Evolutionary conservation across 2,329 filamentous ascomycete genomes (phyloP), one percentile per base, ranked within the genome.

Genomic region (Fusarium sp.): DNA sequence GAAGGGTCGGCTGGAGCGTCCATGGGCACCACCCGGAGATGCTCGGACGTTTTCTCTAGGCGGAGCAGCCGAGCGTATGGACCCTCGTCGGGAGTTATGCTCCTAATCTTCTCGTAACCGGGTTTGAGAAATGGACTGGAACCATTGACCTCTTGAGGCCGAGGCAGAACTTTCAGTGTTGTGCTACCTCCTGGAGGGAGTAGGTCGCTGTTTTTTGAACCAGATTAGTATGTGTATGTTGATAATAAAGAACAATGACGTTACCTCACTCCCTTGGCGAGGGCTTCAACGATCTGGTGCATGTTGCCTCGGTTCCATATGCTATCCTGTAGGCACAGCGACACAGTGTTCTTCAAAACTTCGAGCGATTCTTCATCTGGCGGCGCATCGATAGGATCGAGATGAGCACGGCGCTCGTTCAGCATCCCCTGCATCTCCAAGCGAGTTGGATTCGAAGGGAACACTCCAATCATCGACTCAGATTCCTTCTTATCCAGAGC

Each of bases 261-360:
- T 35, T 56, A 62, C 57, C 61, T 37, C 6, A 66, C 31, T 35
- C 45, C 57, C 2, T 54, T 24, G 6, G 57, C 50, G 10, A 66
- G 64, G 14, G 45, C 57, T 1, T 64, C 29, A 6, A 64, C 31
- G 31, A 67, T 64, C 13, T 64, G 33, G 16, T 67, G 31, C 6
- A 67, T 63, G 41, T 37, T 57, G 7, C 58, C 65, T 35, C 65
- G 65, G 3, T 27, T 13, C 58, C 33, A 57, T 7, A 67, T 31
- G 4, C 35, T 57, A 5, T 67, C 65, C 20, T 48, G 48, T 5
- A 64, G 22, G 48, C 65, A 67, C 7, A 67, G 37, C 24, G 65
- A 41, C 6, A 37, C 48, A 4, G 48, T 57, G 24, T 52, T 29
- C 24, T 37, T n/a, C 10, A 67, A 43, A 1, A 11, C 48, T 14